Conservation (phyloP, 2,329 filamentous ascomycete species). For the Drechslerella coelobrocha region DNA sequence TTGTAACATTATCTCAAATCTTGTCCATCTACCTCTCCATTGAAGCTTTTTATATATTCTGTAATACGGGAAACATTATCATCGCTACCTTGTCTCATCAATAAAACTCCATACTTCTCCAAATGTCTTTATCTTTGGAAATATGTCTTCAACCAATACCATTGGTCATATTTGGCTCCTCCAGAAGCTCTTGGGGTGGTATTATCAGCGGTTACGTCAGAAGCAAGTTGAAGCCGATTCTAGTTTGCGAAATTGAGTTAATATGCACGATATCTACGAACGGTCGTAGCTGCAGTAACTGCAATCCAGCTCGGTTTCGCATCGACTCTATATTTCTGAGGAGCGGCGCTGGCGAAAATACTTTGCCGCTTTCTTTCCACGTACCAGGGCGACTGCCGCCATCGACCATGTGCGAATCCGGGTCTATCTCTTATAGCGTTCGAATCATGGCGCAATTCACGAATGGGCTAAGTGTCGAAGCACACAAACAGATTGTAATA, state of each 20-base stretch:
- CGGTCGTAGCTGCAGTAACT: not conserved
- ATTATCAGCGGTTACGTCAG: not conserved
- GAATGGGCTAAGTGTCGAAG: not conserved
- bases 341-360: not conserved
- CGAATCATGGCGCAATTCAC: not conserved
- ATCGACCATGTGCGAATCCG: not conserved
- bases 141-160: not conserved
- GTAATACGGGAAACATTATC: no score
- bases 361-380: slow-evolving; percentile 5
- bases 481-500: not conserved
- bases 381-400: not conserved
- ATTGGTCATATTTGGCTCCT: slow-evolving; percentile 2
- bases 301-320: not conserved
- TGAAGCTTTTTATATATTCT: no score
- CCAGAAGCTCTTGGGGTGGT: not conserved
- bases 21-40: no score
- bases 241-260: not conserved
- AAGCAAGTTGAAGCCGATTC: not conserved
- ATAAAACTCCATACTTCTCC: not conserved
- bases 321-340: not conserved
- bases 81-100: not conserved
- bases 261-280: not conserved
- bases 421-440: not conserved
- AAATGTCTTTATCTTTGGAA: not conserved
- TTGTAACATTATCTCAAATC: not conserved